Percentiles rank a stretch among this genome's conserved stretches.
Evolutionary conservation across 2,329 filamentous ascomycete species (phyloP).

Genomic region (Coniochaeta sp.): DNA sequence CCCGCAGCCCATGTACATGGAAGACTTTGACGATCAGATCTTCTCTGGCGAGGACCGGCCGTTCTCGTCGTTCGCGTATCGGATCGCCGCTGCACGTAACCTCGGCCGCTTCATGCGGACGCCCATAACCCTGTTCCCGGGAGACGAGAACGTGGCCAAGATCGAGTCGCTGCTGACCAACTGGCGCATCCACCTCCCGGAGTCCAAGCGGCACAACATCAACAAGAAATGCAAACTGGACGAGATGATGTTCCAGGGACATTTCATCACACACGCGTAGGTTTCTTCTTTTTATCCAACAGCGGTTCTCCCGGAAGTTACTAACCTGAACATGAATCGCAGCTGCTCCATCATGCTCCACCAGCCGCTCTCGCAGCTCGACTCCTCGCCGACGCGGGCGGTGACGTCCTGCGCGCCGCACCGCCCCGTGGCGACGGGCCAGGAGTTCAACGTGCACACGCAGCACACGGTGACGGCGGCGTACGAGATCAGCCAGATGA

Average conservation of each 20-base stretch:
- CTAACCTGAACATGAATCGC: neutral
- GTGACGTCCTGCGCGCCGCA: slow-evolving; percentile 63
- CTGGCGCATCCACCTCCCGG: slow-evolving; percentile 74
- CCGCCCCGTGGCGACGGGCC: slow-evolving; percentile 37
- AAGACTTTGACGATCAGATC: slow-evolving; percentile 69
- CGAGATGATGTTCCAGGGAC: slow-evolving; percentile 86
- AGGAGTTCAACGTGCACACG: slow-evolving; percentile 60
- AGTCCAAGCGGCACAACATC: slow-evolving; percentile 62
- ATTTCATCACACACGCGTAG: slow-evolving; percentile 64
- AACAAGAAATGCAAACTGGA: slow-evolving; percentile 66
- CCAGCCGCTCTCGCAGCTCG: slow-evolving; percentile 70
- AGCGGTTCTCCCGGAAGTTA: neutral
- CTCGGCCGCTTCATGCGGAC: slow-evolving; percentile 66
- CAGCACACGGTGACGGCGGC: slow-evolving; percentile 75
- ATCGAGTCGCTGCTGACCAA: slow-evolving; percentile 54
- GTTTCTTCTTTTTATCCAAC: slow-evolving; percentile 11
- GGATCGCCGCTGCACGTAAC: slow-evolving; percentile 73
- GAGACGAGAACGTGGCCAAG: slow-evolving; percentile 43
- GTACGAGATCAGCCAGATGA: slow-evolving; percentile 66
- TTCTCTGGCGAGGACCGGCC: slow-evolving; percentile 62
- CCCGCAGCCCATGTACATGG: slow-evolving; percentile 53
- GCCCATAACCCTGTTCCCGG: slow-evolving; percentile 41
- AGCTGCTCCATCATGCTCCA: slow-evolving; percentile 67
- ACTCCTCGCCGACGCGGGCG: slow-evolving; percentile 48
- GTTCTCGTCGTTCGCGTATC: slow-evolving; percentile 82